Evolutionary conservation across 805 yeast genomes (phyloP), one percentile per base, ranked within the genome.

Genomic region (Myxozyma geophila): DNA sequence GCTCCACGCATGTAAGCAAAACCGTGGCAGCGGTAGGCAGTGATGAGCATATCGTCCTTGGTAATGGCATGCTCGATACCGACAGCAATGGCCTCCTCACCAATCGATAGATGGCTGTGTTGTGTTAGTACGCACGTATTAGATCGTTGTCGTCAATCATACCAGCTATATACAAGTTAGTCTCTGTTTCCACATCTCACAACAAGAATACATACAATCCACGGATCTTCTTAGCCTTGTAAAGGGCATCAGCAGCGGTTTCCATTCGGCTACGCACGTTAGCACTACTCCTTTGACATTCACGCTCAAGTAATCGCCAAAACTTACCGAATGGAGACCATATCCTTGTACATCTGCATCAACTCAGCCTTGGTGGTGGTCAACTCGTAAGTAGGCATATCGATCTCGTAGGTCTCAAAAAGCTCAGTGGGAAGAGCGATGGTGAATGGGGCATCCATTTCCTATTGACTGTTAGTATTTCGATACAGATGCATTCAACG

Each of bases 21-120:
- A 72, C 98, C 98, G 85, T 95, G 99, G 82, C 99, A 95, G 84
- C 99, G 87, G 83, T 95, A 95, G 41, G 98, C 90, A 61, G 99
- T 95, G 78, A 95, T 95, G 70, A 95, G 86, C 68, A 96, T 84
- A 79, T 95, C 99, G 71, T 87, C 79, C 69, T 83, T 82, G 72
- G 89, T 87, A 76, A 92, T 88, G 72, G 99, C 98, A 74, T 88
- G 85, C 83, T 95, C 99, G 71, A 95, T 92, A 78, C 99, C 99
- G 67, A 93, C 98, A 68, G 99, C 97, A 79, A 95, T 86, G 69
- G 99, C 99, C 82, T 95, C 99, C 82, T 95, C 99, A 75, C 99
- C 99, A 68, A 90, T 92, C 13, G 97, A 90, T 82, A 95, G 85
- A 80, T 95, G 99, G 81, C 99, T 60, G 41, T 8, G 13, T 12